phyloP scores from a whole-genome alignment of 495 filamentous ascomycete species.

The Astrocystis sublimbata region DNA sequence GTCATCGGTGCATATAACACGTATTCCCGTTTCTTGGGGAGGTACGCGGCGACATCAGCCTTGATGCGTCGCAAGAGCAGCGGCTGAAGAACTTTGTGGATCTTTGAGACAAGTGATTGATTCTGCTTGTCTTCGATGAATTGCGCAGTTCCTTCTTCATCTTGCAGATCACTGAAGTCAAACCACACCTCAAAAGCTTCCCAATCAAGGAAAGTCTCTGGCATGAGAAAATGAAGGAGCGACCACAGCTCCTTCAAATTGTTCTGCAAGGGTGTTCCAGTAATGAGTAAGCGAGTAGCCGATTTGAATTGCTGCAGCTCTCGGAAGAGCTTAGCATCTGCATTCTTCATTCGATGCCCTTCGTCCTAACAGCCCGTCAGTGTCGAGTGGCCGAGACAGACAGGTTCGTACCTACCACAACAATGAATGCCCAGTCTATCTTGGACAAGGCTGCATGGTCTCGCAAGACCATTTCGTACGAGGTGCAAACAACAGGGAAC shows the following conservation, averaged over 20 bases:
- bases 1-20: conserved; percentile 90
- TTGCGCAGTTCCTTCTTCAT: conserved; percentile 66
- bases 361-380: conserved; percentile 62
- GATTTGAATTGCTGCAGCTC: conserved; percentile 86
- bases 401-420: conserved; percentile 64
- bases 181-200: conserved; percentile 93
- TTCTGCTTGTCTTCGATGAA: conserved; percentile 77
- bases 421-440: conserved; percentile 94
- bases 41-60: conserved; percentile 81
- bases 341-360: conserved; percentile 96
- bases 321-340: conserved; percentile 87
- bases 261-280: conserved; percentile 93
- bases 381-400: not conserved
- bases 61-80: conserved; percentile 88
- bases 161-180: conserved; percentile 86
- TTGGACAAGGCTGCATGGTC: conserved; percentile 76
- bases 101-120: conserved; percentile 78
- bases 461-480: conserved; percentile 92
- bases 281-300: conserved; percentile 87
- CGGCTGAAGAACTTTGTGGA: conserved; percentile 90
- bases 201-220: conserved; percentile 86
- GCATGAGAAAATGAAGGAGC: conserved; percentile 87
- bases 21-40: conserved; percentile 97
- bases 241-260: conserved; percentile 97
- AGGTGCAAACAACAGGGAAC: conserved; percentile 91